Base-by-base conservation (phyloP, 352 stramenopile genomes). In the Phytopythium cucurbitacearum region DNA sequence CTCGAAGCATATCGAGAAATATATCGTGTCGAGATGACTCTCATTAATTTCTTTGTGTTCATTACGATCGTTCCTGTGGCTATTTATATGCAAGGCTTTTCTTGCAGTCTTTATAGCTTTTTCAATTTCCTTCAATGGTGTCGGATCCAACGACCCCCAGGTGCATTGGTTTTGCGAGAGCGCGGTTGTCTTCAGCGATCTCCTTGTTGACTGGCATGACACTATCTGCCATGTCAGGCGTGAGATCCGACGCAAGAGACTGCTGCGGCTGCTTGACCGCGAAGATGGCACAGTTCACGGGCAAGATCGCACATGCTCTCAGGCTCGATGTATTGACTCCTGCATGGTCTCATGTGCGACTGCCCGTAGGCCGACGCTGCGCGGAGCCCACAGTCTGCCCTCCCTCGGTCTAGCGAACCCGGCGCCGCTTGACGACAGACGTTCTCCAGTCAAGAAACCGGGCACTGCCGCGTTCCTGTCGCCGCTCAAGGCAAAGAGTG, bases 321-420 rank as follows among this genome's bases (percentile, higher is more conserved):
- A 28, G 21, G 21, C 21, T 28, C 21, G 2, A 2, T 28, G 39
- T 35, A 16, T 12, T 39, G 15, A 13, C 7, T 3, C 39, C 5
- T 32, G 12, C 5, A 32, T 9, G 10, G 9, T 21, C 13, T 40
- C 7, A 13, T 3, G 32, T 6, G 32, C 15, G 9, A 9, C 16
- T 46, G 10, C 35, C 43, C 34, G 43, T 11, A 61, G 51, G 51
- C 43, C 36, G 5, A 33, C 36, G 2, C 34, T 79, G 7, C 59
- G 60, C 53, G 63, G 48, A 2, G 53, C 40, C 4, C 71, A 63
- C 44, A 86, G 64, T 41, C 48, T 87, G 5, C 70, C 67, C 2
- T 65, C 65, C 11, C 47, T 83, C 21, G 21, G 21, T 28, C 21
- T 28, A 2, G 21, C 21, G 21, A 28, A 2, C 21, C 21, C 21